These are phyloP conservation scores for Ogataea trehalophila DNA, from an alignment of 805 yeast species.

Conservation along the genomic window DNA sequence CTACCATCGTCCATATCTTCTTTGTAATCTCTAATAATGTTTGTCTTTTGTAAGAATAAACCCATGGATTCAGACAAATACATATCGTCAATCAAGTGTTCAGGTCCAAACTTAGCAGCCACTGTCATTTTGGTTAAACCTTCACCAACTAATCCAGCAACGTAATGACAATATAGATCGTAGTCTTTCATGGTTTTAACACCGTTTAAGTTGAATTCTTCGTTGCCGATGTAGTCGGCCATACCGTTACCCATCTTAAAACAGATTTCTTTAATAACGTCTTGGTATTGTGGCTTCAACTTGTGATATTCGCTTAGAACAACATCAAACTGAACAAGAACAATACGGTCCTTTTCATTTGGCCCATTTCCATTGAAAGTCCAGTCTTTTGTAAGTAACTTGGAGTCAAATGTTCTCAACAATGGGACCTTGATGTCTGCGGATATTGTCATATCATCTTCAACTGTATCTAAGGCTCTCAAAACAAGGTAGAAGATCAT, in stretches of 20 bases:
- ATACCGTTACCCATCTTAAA: conserved; percentile 92
- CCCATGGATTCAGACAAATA: conserved; percentile 84
- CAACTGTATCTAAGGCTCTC: conserved; percentile 92
- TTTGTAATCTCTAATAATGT: conserved; percentile 89
- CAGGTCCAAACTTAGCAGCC: conserved; percentile 64
- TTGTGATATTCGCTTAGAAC: conserved; percentile 68
- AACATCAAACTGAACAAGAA: conserved; percentile 71
- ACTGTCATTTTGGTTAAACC: conserved; percentile 84
- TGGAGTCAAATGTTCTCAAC: conserved; percentile 60
- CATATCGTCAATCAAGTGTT: conserved; percentile 47
- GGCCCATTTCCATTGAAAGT: conserved; percentile 71
- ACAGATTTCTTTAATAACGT: conserved; percentile 72
- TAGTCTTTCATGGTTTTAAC: conserved; percentile 75
- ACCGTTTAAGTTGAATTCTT: conserved; percentile 74
- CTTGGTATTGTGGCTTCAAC: conserved; percentile 72
- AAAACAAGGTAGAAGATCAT: conserved; percentile 81
- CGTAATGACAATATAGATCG: conserved; percentile 91
- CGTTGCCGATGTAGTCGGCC: conserved; percentile 87
- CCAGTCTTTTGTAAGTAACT: conserved; percentile 68
- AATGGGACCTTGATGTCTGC: conserved; percentile 69
- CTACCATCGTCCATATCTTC: conserved; percentile 92
- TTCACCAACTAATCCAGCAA: conserved; percentile 97
- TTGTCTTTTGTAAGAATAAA: conserved; percentile 88
- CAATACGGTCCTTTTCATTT: conserved; percentile 75
- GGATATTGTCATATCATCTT: conserved; percentile 89